Base-by-base conservation (phyloP, 192 early-diverging fungal genomes). In the Coemansia brasiliensis region DNA sequence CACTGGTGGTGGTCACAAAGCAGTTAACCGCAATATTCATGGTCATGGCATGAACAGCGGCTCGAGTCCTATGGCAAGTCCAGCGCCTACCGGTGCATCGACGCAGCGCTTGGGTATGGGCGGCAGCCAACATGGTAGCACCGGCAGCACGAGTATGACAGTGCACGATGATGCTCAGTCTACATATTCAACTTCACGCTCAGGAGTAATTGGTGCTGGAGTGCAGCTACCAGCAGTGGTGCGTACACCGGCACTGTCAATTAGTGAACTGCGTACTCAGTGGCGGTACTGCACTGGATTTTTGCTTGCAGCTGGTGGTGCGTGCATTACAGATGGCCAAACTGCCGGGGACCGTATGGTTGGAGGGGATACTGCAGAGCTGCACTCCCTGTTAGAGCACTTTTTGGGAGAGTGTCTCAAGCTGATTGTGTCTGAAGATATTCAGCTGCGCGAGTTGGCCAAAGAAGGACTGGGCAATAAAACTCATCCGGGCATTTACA, bases 241-340 rank as follows among this genome's bases (percentile, higher is more conserved):
- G 25, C 55, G 52, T 18, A 51, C 57, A 17, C 52, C 57, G 0
- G 57, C 44, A 3, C 51, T 72, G 32, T 69, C 69, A 1, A 63
- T 61, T 13, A 79, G 62, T 45, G 75, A 79, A 59, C 65, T 79
- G 5, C 69, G 75, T 37, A 69, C 69, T 49, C 75, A 79, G 65
- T 80, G 77, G 77, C 65, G 71, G 44, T 74, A 71, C 77, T 74
- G 72, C 59, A 80, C 77, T 0, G 77, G 77, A 1, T 80, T 80
- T 61, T 39, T 80, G 51, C 77, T 80, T 32, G 71, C 77, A 15
- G 63, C 72, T 11, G 71, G 72, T 17, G 71, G 72, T 39, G 72
- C 72, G 1, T 80, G 77, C 38, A 73, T 74, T 32, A 38, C 67
- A 4, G 77, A 80, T 29, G 52, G 63, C 9, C 59, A 62, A 7